Base-by-base conservation (phyloP, 2,329 filamentous ascomycete species). In the Fusarium floridanum region DNA sequence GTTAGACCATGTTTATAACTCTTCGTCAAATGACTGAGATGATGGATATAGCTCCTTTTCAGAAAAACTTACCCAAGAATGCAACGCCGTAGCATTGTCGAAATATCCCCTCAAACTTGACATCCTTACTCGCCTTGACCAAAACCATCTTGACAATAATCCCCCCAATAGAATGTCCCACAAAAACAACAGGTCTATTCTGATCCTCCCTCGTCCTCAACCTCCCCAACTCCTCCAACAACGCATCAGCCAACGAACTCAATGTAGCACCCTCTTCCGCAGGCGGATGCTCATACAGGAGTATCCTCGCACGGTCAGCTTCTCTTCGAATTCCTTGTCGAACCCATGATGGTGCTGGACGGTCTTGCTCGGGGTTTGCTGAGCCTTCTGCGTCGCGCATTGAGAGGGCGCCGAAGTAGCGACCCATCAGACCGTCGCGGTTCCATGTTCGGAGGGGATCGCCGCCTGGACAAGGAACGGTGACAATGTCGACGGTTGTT, bases 141-240 rank as follows among this genome's bases (percentile, higher is more conserved):
- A 92, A 76, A 2, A 88, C 88, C 75, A 86, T 82, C 82, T 92
- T 92, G 8, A 87, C 87, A 2, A 91, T 88, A 29, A 92, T 77
- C 0, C 90, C 90, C 1, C 90, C 90, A 7, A 91, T 84, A 56
- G 90, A 91, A 67, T 92, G 90, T 12, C 86, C 90, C 14, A 92
- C 84, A 76, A 92, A 91, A 69, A 92, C 85, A 3, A 92, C 74
- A 0, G 90, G 90, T 6, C 90, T 85, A 2, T 82, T 81, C 48
- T 80, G 80, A 22, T 81, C 80, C 77, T 82, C 80, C 1, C 75
- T 77, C 6, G 69, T 70, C 24, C 86, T 79, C 61, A 85, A 76
- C 39, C 73, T 79, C 29, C 73, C 72, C 12, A 90, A 70, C 29
- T 88, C 83, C 5, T 85, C 79, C 14, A 90, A 76, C 53, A 90